These are phyloP conservation scores for Scedosporium dehoogii DNA, from an alignment of 2,329 filamentous ascomycete genomes.

Conservation along the genomic window DNA sequence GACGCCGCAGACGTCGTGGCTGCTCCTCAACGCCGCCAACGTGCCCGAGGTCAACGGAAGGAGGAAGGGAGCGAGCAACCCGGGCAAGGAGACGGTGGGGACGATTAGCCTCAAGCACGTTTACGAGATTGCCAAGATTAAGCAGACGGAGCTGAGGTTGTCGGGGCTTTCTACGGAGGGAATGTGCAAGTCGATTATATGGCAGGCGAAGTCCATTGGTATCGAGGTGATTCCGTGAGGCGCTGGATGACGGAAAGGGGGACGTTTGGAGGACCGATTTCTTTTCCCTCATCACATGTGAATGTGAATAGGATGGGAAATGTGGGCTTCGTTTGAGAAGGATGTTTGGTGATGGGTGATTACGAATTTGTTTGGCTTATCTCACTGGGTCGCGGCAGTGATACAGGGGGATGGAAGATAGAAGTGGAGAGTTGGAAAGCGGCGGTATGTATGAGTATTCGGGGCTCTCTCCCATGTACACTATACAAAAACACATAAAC, in stretches of 20 bases:
- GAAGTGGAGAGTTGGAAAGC: neutral
- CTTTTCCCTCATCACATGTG: neutral
- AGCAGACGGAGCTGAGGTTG: constrained; percentile 66
- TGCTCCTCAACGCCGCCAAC: constrained; percentile 75
- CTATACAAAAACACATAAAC: neutral
- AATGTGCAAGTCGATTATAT: constrained; percentile 64
- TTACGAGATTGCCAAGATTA: constrained; percentile 96
- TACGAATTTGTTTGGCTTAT: neutral
- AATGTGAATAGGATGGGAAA: neutral
- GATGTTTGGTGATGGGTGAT: neutral
- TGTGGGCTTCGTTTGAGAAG: neutral
- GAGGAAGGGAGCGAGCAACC: constrained; percentile 65
- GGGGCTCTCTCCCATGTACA: neutral
- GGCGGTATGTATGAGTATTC: constrained; percentile 3
- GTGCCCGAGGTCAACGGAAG: constrained; percentile 67
- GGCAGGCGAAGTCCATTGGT: constrained; percentile 65
- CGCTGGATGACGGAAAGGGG: neutral
- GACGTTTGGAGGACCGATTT: neutral
- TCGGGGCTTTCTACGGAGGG: constrained; percentile 63
- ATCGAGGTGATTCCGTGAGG: constrained; percentile 55
- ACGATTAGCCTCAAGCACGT: constrained; percentile 88
- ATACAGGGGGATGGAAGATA: neutral
- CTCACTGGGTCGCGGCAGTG: neutral
- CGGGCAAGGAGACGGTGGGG: constrained; percentile 70
- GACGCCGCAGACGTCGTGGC: constrained; percentile 86